A percentile compares a stretch with the other conserved stretches of the same genome.
Conservation (phyloP, 208 protist genomes). For the Wallacemonas rigidus region DNA sequence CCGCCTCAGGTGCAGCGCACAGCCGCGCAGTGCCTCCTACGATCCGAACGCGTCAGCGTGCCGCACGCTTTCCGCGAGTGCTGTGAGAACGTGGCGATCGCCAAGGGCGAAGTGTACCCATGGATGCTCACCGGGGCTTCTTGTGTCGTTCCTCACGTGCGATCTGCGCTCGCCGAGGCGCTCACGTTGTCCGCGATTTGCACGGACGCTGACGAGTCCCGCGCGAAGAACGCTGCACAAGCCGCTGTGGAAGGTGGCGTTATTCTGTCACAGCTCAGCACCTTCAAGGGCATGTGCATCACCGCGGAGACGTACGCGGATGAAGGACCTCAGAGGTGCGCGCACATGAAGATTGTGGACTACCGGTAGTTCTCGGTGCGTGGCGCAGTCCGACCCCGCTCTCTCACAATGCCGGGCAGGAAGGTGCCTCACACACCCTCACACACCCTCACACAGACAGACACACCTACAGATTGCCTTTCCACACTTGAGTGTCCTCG, state of each 20-base stretch:
- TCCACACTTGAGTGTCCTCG: too few species aligned
- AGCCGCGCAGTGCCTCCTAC: constrained; percentile 25
- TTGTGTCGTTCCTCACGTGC: constrained; percentile 17
- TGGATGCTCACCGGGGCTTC: constrained; percentile 54
- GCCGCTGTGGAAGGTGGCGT: constrained; percentile 59
- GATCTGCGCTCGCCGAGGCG: constrained; percentile 23
- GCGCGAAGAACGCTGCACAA: constrained; percentile 34
- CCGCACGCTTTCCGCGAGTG: constrained; percentile 29
- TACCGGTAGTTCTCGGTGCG: constrained; percentile 18
- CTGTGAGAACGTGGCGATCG: constrained; percentile 36
- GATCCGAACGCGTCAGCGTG: constrained; percentile 26
- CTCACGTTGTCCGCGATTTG: constrained; percentile 29
- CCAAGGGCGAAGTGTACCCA: constrained; percentile 23
- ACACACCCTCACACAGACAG: background rate
- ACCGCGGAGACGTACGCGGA: constrained; percentile 64
- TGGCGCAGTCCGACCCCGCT: background rate
- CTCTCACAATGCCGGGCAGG: too few species aligned
- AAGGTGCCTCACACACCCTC: too few species aligned
- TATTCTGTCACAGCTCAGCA: constrained; percentile 74
- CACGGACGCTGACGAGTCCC: constrained; percentile 26
- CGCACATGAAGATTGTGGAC: constrained; percentile 61
- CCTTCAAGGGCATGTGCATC: constrained; percentile 81
- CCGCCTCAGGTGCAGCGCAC: background rate
- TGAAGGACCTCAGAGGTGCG: constrained; percentile 70
- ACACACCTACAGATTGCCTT: background rate